Percentiles rank a stretch among this genome's conserved stretches.
phyloP scores from a whole-genome alignment of 352 stramenopile species.

The Aphanomyces astaci region DNA sequence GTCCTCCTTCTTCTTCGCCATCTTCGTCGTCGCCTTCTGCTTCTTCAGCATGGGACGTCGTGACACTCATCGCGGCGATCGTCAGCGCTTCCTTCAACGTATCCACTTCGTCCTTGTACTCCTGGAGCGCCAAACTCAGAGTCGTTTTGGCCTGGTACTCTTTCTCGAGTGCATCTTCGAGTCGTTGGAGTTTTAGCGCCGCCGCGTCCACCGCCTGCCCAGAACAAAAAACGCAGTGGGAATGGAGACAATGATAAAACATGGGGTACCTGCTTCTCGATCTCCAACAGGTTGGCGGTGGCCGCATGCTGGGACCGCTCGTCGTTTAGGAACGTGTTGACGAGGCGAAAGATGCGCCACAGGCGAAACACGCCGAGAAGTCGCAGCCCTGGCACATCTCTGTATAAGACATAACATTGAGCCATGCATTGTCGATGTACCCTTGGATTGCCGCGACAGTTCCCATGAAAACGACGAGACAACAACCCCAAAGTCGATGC shows the following conservation, averaged over 20 bases:
- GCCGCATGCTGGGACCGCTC: constrained; percentile 38
- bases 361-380: constrained; percentile 46
- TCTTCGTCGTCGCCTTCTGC: constrained; percentile 17
- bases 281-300: constrained; percentile 35
- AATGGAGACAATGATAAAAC: background rate
- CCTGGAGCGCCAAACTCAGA: constrained; percentile 45
- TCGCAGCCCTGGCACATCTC: constrained; percentile 29
- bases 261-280: constrained; percentile 38
- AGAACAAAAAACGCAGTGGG: background rate
- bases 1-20: background rate
- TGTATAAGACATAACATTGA: background rate
- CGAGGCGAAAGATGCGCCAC: constrained; percentile 53
- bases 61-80: constrained; percentile 46
- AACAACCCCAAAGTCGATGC: constrained; percentile 40
- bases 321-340: constrained; percentile 39
- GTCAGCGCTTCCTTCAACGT: constrained; percentile 66
- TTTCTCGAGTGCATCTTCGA: constrained; percentile 48
- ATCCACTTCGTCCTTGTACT: constrained; percentile 68
- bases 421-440: constrained; percentile 24
- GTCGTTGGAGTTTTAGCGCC: constrained; percentile 37
- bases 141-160: constrained; percentile 45
- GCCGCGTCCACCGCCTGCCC: constrained; percentile 35
- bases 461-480: constrained; percentile 31
- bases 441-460: constrained; percentile 45
- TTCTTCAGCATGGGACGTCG: constrained; percentile 27